phyloP scores from a whole-genome alignment of 176 grass and related monocot species.

The Dactylis glomerata region DNA sequence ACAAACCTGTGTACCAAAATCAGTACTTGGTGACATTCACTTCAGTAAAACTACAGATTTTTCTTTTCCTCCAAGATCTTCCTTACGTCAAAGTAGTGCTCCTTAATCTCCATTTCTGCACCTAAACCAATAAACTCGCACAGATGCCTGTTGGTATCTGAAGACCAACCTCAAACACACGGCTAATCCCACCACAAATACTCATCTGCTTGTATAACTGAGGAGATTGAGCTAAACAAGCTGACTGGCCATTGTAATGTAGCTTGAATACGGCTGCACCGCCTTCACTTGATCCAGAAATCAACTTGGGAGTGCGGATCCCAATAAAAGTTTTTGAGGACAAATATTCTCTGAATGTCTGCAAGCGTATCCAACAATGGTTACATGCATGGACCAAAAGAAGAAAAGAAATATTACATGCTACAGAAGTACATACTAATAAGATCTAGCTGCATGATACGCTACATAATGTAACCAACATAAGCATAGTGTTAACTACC shows the following conservation, averaged over 20 bases:
- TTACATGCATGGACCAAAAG: neutral
- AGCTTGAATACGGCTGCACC: conserved; percentile 76
- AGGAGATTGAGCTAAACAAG: conserved; percentile 80
- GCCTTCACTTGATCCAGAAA: conserved; percentile 64
- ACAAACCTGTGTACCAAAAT: conserved; percentile 59
- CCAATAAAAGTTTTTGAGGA: conserved; percentile 62
- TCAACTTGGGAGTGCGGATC: conserved; percentile 72
- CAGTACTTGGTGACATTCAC: neutral
- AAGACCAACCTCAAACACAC: conserved; percentile 61
- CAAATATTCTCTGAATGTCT: conserved; percentile 71
- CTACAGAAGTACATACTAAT: neutral
- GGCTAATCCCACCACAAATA: conserved; percentile 57
- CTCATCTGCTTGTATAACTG: conserved; percentile 79
- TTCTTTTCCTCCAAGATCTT: neutral
- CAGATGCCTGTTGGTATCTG: conserved; percentile 81
- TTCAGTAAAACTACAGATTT: neutral
- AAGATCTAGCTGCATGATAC: neutral
- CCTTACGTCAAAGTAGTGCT: conserved; percentile 89
- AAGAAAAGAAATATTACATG: neutral
- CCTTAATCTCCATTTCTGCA: conserved; percentile 93
- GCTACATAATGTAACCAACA: no score
- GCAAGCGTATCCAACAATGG: neutral
- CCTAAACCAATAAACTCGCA: conserved; percentile 88
- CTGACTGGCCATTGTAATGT: conserved; percentile 63
- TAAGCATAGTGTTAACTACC: no score